These are phyloP conservation scores for Tetrahymena malaccensis DNA, from an alignment of 73 alveolate genomes.

Conservation along the genomic window DNA sequence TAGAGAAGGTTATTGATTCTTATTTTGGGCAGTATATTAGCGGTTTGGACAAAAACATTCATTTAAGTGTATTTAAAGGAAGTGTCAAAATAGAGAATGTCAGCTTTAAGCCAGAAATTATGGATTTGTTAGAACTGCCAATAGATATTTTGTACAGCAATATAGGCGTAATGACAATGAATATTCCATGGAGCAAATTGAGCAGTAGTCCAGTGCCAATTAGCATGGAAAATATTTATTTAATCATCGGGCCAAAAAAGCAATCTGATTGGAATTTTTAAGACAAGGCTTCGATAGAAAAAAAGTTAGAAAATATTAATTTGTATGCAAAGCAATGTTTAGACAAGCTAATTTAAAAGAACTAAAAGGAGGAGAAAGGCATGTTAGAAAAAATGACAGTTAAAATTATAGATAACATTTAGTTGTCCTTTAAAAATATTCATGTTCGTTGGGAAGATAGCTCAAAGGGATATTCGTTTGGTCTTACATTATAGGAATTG, in stretches of 20 bases:
- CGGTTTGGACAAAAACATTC: constrained; percentile 82
- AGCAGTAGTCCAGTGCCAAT: constrained; percentile 88
- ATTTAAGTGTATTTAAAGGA: constrained; percentile 86
- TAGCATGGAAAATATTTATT: constrained; percentile 69
- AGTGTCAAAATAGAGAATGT: constrained; percentile 82
- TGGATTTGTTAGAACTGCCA: constrained; percentile 80
- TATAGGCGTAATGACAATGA: constrained; percentile 68
- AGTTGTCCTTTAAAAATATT: constrained; percentile 77
- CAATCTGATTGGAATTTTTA: constrained; percentile 51
- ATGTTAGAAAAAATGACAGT: constrained; percentile 75
- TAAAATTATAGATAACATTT: constrained; percentile 88
- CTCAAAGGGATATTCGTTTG: constrained; percentile 24
- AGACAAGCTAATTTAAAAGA: constrained; percentile 25
- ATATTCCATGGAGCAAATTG: constrained; percentile 91
- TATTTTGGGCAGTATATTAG: constrained; percentile 85
- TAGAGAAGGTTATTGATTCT: constrained; percentile 75
- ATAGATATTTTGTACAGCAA: constrained; percentile 62
- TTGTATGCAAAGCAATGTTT: constrained; percentile 20
- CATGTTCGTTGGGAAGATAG: constrained; percentile 84
- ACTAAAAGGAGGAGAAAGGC: constrained; percentile 51
- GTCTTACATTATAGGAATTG: constrained; percentile 84
- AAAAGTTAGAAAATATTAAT: constrained; percentile 46
- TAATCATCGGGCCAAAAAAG: constrained; percentile 63
- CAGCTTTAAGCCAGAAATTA: constrained; percentile 67
- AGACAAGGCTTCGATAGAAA: constrained; percentile 31